Base-by-base conservation (phyloP, 2,329 filamentous ascomycete genomes). In the Orbilia blumenaviensis region DNA sequence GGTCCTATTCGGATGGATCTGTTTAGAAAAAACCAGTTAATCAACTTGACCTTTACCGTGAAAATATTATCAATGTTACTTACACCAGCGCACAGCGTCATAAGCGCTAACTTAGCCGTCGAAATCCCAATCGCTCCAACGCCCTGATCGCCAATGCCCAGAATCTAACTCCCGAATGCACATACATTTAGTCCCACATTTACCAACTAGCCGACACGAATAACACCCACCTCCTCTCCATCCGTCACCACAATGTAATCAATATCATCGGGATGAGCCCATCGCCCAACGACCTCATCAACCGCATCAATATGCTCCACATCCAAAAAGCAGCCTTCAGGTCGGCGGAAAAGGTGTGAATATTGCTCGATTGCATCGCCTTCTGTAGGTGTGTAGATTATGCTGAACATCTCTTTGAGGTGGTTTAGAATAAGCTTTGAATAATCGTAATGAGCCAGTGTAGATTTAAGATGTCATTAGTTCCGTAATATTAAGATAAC, bases 331-430 rank as follows among this genome's bases (percentile, higher is more conserved):
- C 92, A 93, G 0, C 93, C 93, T 78, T 94, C 91, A 0, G 93
- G 92, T 16, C 88, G 86, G 9, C 93, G 85, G 80, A 96, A 96
- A 0, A 95, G 82, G 0, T 89, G 84, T 0, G 92, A 95, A 81
- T 92, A 96, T 78, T 94, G 91, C 78, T 92, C 88, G 60, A 96
- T 96, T 0, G 93, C 93, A 42, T 96, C 92, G 7, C 92, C 92
- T 83, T 96, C 93, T 0, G 93, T 96, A 0, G 93, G 93, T 0
- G 93, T 96, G 81, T 96, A 97, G 27, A 96, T 92, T n/a, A 96
- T 85, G 42, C 90, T 89, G 81, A 96, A 94, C 91, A 96, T 95
- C 81, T 96, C 92, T 78, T 91, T 89, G 18, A 96, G 83, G 80
- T 96, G 90, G 3, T 91, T 88, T 81, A 92, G 87, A 6, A 95